Percentiles rank a stretch among this genome's conserved stretches.
Conservation (phyloP, 441 rosid species). For the Melastoma candidum region DNA sequence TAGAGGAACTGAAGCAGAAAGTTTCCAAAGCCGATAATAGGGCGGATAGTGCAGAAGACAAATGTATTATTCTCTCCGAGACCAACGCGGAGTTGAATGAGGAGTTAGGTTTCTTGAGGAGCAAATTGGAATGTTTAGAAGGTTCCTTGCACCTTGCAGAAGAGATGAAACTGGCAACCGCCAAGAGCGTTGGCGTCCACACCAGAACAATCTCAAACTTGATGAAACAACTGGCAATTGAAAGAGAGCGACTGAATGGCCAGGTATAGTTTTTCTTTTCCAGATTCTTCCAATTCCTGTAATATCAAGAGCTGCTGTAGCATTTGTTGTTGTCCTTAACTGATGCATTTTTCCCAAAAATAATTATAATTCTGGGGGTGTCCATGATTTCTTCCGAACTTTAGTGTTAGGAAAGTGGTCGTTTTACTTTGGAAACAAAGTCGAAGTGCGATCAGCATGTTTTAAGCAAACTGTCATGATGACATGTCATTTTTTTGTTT, state of each 20-base stretch:
- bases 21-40: slow-evolving; percentile 56
- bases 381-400: too few species aligned
- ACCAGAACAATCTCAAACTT: slow-evolving; percentile 65
- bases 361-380: too few species aligned
- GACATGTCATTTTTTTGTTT: too few species aligned
- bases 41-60: slow-evolving; percentile 73
- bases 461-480: slow-evolving; percentile 1
- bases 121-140: slow-evolving; percentile 58
- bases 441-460: background rate
- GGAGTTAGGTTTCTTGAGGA: slow-evolving; percentile 54
- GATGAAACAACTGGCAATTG: slow-evolving; percentile 63
- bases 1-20: slow-evolving; percentile 65
- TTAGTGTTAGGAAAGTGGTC: too few species aligned
- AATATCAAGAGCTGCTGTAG: background rate
- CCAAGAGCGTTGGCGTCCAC: slow-evolving; percentile 55
- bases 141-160: slow-evolving; percentile 57
- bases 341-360: too few species aligned
- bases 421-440: too few species aligned
- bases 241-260: slow-evolving; percentile 79
- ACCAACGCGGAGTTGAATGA: slow-evolving; percentile 61
- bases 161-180: slow-evolving; percentile 52
- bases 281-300: background rate
- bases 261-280: slow-evolving; percentile 38
- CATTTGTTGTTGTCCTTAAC: too few species aligned
- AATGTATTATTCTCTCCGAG: slow-evolving; percentile 64